Conservation (phyloP, 768 basidiomycete genomes). For the Suillus bovinus region DNA sequence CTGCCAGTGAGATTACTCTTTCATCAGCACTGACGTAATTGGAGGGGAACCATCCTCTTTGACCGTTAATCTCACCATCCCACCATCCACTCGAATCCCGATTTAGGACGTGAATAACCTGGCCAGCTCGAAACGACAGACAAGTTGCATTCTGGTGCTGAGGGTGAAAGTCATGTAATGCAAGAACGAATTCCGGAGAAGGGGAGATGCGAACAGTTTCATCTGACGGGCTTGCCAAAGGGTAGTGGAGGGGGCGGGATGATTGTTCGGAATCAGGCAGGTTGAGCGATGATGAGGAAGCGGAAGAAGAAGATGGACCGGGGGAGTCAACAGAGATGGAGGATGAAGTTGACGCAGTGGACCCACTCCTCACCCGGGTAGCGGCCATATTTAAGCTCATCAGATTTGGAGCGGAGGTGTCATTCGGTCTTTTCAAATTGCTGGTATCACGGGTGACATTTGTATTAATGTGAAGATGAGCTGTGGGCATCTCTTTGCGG, state of each 20-base stretch:
- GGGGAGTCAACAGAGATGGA: conserved; percentile 59
- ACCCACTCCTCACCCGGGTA: conserved; percentile 47
- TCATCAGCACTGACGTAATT: conserved; percentile 85
- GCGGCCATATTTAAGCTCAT: conserved; percentile 10
- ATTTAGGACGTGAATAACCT: conserved; percentile 89
- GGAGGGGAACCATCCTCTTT: conserved; percentile 97
- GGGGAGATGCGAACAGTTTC: conserved; percentile 45
- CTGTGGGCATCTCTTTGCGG: conserved; percentile 39
- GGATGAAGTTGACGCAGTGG: conserved; percentile 57
- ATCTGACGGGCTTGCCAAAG: conserved; percentile 42
- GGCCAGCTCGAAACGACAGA: conserved; percentile 86
- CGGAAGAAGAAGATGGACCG: conserved; percentile 54
- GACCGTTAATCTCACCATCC: conserved; percentile 91
- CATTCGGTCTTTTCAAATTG: conserved; percentile 32
- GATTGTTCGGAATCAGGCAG: conserved; percentile 38
- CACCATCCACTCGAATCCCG: conserved; percentile 93
- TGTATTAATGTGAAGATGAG: conserved; percentile 51
- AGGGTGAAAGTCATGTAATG: conserved; percentile 89
- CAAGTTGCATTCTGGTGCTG: conserved; percentile 74
- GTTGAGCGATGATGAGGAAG: conserved; percentile 48
- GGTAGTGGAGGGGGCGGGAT: conserved; percentile 13
- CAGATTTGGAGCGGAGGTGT: conserved; percentile 23
- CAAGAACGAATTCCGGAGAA: conserved; percentile 74
- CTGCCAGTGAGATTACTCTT: conserved; percentile 48
- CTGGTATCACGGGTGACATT: conserved; percentile 36